phyloP scores from a whole-genome alignment of 108 stramenopile genomes.

The Cylindrotheca fusiformis region DNA sequence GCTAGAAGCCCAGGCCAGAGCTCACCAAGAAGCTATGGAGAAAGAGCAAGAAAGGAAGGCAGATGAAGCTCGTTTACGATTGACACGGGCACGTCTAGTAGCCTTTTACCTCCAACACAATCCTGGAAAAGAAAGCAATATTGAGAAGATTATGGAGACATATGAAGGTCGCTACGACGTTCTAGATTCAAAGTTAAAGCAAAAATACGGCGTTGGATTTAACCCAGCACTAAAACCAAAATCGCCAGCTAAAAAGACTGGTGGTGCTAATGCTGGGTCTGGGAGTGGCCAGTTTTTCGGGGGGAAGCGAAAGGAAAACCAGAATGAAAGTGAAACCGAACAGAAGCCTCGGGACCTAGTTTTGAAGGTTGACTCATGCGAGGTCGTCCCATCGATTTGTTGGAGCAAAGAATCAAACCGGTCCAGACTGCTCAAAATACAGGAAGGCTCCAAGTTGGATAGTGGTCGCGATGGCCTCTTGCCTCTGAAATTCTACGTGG shows the following conservation, averaged over 20 bases:
- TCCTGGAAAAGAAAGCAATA: constrained; percentile 73
- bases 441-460: constrained; percentile 13
- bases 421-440: constrained; percentile 16
- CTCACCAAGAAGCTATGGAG: constrained; percentile 58
- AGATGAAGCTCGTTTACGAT: constrained; percentile 54
- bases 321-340: constrained; percentile 6
- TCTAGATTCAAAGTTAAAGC: constrained; percentile 68
- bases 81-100: constrained; percentile 68
- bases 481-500: constrained; percentile 67
- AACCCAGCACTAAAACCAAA: constrained; percentile 64
- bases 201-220: constrained; percentile 81
- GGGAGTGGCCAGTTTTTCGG: constrained; percentile 19
- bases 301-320: not conserved
- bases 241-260: not conserved
- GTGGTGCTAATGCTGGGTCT: constrained; percentile 28
- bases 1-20: constrained; percentile 58
- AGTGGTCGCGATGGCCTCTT: constrained; percentile 10
- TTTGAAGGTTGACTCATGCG: constrained; percentile 56
- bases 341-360: constrained; percentile 33
- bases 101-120: constrained; percentile 75
- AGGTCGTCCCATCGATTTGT: constrained; percentile 74
- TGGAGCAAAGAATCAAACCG: constrained; percentile 42
- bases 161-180: constrained; percentile 76
- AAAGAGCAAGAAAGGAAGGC: constrained; percentile 56
- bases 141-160: constrained; percentile 70